Base-by-base conservation (phyloP, 2,329 filamentous ascomycete genomes). In the Escovopsis weberi region DNA sequence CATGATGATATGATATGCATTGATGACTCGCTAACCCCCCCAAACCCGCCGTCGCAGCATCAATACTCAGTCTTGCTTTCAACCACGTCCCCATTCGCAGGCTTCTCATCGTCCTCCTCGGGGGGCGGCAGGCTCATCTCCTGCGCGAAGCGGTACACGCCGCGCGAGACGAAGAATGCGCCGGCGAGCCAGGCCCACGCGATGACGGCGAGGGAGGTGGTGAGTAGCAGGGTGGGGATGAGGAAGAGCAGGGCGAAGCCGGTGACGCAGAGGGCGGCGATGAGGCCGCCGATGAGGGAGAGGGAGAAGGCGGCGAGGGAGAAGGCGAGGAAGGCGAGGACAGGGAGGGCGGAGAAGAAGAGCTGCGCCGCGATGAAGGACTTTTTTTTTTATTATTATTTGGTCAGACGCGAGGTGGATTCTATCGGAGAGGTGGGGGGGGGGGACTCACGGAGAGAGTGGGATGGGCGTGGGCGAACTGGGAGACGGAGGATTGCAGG, bases 241-340 rank as follows among this genome's bases (percentile, higher is more conserved):
- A 91, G 69, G 35, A 88, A 56, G 39, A 85, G 56, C 10, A 83
- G 63, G 2, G 80, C 81, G 37, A 85, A 58, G 40, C 78, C 75
- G 42, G 78, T 70, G 67, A 77, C 80, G 64, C 82, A 78, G 39
- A 82, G 67, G 1, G 74, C 72, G 64, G 85, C 84, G 43, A 78
- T 53, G 34, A 84, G 53, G 11, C 78, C 79, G 28, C 70, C 68
- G 36, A 78, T 61, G 35, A 83, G 55, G 12, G 80, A 73, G 56
- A 85, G 72, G 47, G 78, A 58, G 48, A 80, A 60, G 45, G 79
- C 73, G 34, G 74, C 75, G 35, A 79, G 51, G 43, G 72, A 67
- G 65, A 88, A 86, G 51, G 73, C 64, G 43, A 71, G 48, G 65
- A 91, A 89, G 48, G 87, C 62, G 35, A 78, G 59, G 45, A 88